These are phyloP conservation scores for Akanthomyces dipterigenus DNA, from an alignment of 2,329 filamentous ascomycete species.

Conservation along the genomic window DNA sequence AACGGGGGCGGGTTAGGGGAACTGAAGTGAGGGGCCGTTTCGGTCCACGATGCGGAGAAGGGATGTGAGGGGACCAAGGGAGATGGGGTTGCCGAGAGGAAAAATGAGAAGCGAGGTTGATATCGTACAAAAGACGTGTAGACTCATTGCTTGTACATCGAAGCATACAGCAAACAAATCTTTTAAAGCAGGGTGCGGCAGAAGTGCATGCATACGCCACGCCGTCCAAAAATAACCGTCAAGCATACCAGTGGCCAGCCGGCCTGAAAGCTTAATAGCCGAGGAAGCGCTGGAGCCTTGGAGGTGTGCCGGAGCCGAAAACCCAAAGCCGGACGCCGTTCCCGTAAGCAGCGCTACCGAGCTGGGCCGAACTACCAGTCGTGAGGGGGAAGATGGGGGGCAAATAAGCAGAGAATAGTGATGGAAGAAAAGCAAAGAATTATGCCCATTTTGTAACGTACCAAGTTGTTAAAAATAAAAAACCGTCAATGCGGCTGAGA, in stretches of 20 bases:
- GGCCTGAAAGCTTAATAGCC: neutral
- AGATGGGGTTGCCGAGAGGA: neutral
- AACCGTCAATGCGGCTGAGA: neutral
- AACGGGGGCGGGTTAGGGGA: conserved; percentile 10
- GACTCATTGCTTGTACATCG: neutral
- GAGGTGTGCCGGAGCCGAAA: conserved; percentile 5
- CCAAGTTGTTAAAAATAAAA: neutral
- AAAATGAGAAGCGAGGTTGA: neutral
- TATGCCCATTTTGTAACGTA: neutral
- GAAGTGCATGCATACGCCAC: neutral
- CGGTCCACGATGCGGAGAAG: neutral
- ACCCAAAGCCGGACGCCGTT: conserved; percentile 2
- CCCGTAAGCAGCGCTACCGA: neutral
- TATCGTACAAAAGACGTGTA: neutral
- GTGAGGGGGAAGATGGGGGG: neutral
- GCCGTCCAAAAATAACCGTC: neutral
- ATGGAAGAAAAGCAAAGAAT: neutral
- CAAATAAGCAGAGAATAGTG: neutral
- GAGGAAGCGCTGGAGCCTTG: conserved; percentile 1
- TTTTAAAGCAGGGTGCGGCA: neutral
- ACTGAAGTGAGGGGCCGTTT: conserved; percentile 3
- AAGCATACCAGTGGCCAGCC: neutral
- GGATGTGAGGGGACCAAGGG: neutral
- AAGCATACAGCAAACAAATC: no score
- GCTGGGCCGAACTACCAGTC: neutral